Evolutionary conservation across 1,284 basidiomycete species (phyloP).

Genomic region (Dichomitus squalens): DNA sequence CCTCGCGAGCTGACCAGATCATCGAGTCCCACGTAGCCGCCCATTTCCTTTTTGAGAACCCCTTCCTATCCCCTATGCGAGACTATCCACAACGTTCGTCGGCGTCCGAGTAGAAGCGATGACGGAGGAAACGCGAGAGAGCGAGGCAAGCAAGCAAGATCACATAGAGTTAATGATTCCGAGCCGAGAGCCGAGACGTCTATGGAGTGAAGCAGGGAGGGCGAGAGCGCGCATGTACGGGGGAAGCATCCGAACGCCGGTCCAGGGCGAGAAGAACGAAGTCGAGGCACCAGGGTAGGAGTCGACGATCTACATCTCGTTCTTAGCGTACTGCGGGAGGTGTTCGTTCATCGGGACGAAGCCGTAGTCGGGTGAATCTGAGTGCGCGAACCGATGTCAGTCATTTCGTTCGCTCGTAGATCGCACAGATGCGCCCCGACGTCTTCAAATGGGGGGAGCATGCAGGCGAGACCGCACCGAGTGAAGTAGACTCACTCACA

Average conservation of each 20-base stretch:
- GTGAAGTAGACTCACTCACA: slow-evolving; percentile 57
- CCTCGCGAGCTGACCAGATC: neutral
- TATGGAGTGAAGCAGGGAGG: slow-evolving; percentile 13
- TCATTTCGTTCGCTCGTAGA: neutral
- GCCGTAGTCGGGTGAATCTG: slow-evolving; percentile 83
- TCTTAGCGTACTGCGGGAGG: slow-evolving; percentile 68
- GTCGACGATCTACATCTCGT: slow-evolving; percentile 47
- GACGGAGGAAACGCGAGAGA: slow-evolving; percentile 3
- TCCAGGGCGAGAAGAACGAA: neutral
- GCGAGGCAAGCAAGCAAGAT: slow-evolving; percentile 20
- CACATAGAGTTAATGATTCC: slow-evolving; percentile 19
- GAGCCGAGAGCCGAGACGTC: slow-evolving; percentile 21
- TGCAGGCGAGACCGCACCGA: slow-evolving; percentile 11
- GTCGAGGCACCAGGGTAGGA: neutral
- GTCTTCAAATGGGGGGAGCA: neutral
- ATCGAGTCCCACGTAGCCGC: slow-evolving; percentile 15
- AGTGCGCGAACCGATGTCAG: slow-evolving; percentile 37
- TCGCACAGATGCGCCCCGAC: slow-evolving; percentile 10
- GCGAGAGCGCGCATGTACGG: slow-evolving; percentile 7
- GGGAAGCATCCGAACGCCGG: slow-evolving; percentile 5
- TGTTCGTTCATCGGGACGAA: slow-evolving; percentile 78
- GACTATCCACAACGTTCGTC: slow-evolving; percentile 6
- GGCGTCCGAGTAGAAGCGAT: slow-evolving; percentile 7
- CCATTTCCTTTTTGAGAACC: slow-evolving; percentile 9
- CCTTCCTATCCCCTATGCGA: slow-evolving; percentile 6